A percentile compares a stretch with the other conserved stretches of the same genome.
phyloP scores from a whole-genome alignment of 148 eudicot species.

The Arbutus unedo region DNA sequence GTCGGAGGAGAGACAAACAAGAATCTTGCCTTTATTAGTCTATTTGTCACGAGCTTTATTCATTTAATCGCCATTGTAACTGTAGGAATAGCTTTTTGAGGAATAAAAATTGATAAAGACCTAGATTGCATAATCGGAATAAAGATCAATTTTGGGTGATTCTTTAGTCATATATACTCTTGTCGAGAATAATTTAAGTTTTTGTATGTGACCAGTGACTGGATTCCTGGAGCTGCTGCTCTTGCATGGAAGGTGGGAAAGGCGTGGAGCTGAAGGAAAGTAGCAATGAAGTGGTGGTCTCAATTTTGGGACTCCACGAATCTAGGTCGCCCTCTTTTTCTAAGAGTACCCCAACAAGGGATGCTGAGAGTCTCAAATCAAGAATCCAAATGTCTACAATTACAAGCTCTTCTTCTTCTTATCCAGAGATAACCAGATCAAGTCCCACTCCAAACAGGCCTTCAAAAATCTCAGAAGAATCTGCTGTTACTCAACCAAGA shows the following conservation, averaged over 20 bases:
- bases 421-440: constrained; percentile 28
- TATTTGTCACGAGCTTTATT: not conserved
- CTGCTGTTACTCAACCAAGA: constrained; percentile 28
- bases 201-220: not conserved
- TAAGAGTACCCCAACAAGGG: not conserved
- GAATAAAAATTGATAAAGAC: not conserved
- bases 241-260: constrained; percentile 21
- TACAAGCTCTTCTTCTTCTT: not conserved
- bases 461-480: constrained; percentile 26
- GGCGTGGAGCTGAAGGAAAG: constrained; percentile 16
- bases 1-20: not conserved
- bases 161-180: not conserved
- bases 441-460: constrained; percentile 39
- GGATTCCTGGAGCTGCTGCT: not conserved
- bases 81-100: not conserved
- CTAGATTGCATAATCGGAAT: not conserved
- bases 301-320: constrained; percentile 24
- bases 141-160: not conserved
- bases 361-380: not conserved
- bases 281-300: constrained; percentile 28
- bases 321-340: constrained; percentile 15
- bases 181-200: not conserved
- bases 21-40: not conserved
- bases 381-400: not conserved
- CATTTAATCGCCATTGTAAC: not conserved